These are phyloP conservation scores for Amanita pallidorosea DNA, from an alignment of 768 basidiomycete genomes.

Conservation along the genomic window DNA sequence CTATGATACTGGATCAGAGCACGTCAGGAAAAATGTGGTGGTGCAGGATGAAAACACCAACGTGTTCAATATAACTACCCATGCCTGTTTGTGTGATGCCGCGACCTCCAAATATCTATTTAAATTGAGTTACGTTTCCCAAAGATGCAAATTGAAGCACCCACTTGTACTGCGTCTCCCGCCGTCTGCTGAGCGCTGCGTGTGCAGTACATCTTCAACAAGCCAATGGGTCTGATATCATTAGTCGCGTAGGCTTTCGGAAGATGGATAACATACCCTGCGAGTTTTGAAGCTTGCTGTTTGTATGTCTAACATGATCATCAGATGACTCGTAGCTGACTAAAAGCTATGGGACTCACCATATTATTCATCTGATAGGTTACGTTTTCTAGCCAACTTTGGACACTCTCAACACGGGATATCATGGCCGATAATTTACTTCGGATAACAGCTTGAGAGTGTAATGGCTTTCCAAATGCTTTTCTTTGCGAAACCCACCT, in stretches of 20 bases:
- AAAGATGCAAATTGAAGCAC: constrained; percentile 1
- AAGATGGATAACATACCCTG: constrained; percentile 35
- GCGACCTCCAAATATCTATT: constrained; percentile 72
- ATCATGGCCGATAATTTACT: constrained; percentile 83
- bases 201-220: constrained; percentile 63
- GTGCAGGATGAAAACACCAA: constrained; percentile 14
- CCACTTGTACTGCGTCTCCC: constrained; percentile 56
- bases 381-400: constrained; percentile 76
- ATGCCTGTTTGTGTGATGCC: constrained; percentile 74
- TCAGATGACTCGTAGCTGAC: not conserved
- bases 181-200: constrained; percentile 54
- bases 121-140: not conserved
- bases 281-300: constrained; percentile 64
- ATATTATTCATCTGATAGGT: constrained; percentile 84
- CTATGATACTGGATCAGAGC: constrained; percentile 40
- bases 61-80: constrained; percentile 64
- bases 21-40: constrained; percentile 14
- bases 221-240: constrained; percentile 44
- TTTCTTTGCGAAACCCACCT: constrained; percentile 84
- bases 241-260: constrained; percentile 1
- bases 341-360: constrained; percentile 20
- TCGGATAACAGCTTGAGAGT: constrained; percentile 80
- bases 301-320: constrained; percentile 41
- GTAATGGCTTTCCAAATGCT: constrained; percentile 83
- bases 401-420: constrained; percentile 48